Percentiles rank a stretch among this genome's conserved stretches.
phyloP scores from a whole-genome alignment of 768 basidiomycete species.

The Rhizopogon rudus region DNA sequence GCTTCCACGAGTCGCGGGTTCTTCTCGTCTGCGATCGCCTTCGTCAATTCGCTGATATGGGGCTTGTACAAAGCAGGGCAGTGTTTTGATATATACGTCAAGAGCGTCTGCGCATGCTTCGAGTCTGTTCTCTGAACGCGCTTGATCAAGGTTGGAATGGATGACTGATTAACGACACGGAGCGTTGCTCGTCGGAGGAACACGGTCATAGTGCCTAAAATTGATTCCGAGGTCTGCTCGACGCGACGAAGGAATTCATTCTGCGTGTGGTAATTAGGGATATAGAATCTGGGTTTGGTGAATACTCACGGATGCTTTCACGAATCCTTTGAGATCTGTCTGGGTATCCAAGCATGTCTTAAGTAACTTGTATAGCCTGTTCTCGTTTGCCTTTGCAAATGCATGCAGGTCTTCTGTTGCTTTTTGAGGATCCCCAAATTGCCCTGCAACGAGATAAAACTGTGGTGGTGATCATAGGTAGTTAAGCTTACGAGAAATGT shows the following conservation, averaged over 20 bases:
- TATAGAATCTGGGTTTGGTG: background rate
- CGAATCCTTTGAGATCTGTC: constrained; percentile 72
- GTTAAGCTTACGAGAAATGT: constrained; percentile 51
- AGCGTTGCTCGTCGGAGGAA: constrained; percentile 69
- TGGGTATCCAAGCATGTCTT: constrained; percentile 80
- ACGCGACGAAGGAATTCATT: constrained; percentile 75
- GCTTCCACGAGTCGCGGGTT: constrained; percentile 53
- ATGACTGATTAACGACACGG: constrained; percentile 79
- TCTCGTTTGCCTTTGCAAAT: constrained; percentile 88
- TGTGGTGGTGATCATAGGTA: background rate
- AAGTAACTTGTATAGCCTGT: constrained; percentile 78
- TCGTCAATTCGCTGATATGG: constrained; percentile 73
- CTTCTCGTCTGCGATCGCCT: constrained; percentile 64
- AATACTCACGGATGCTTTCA: constrained; percentile 63
- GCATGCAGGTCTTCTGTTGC: constrained; percentile 70
- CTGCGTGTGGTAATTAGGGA: constrained; percentile 29
- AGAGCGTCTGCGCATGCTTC: constrained; percentile 45
- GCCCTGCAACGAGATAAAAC: constrained; percentile 26
- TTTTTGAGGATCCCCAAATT: constrained; percentile 67
- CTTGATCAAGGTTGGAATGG: constrained; percentile 75
- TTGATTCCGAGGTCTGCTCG: constrained; percentile 60
- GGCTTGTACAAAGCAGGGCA: constrained; percentile 67
- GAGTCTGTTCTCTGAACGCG: constrained; percentile 45
- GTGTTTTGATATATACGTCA: constrained; percentile 68
- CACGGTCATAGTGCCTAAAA: constrained; percentile 61